Percentiles rank a stretch among this genome's conserved stretches.
Evolutionary conservation across 2,329 filamentous ascomycete genomes (phyloP).

Genomic region (Trichophyton schoenleinii): DNA sequence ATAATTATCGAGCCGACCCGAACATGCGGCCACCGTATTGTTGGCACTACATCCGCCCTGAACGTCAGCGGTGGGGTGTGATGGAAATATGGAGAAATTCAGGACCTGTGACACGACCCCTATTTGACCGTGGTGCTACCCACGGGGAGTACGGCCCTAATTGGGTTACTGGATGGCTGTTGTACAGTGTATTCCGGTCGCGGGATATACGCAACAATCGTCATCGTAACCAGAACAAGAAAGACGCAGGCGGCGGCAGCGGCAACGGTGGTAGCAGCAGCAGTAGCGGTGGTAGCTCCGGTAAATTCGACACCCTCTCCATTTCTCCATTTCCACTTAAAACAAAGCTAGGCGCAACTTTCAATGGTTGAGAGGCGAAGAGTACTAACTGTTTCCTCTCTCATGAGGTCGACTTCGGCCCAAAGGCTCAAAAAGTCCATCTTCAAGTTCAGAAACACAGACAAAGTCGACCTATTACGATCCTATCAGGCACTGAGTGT

Average conservation of each 20-base stretch:
- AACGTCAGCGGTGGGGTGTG: slow-evolving; percentile 31
- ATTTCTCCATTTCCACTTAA: slow-evolving; percentile 1
- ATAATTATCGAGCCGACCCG: slow-evolving; percentile 28
- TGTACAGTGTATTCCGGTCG: slow-evolving; percentile 38
- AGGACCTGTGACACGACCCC: slow-evolving; percentile 25
- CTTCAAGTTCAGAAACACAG: slow-evolving; percentile 16
- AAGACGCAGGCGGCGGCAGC: slow-evolving; percentile 10
- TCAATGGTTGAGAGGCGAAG: background rate
- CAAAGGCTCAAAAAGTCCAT: slow-evolving; percentile 17
- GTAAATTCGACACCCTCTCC: slow-evolving; percentile 1
- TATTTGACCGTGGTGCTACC: slow-evolving; percentile 31
- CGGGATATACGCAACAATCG: slow-evolving; percentile 36
- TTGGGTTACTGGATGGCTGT: slow-evolving; percentile 36
- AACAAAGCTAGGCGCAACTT: background rate
- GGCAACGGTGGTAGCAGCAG: slow-evolving; percentile 8
- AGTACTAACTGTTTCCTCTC: slow-evolving; percentile 3
- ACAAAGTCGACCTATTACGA: slow-evolving; percentile 28
- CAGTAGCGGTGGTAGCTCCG: slow-evolving; percentile 6
- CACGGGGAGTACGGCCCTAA: slow-evolving; percentile 35
- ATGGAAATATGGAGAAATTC: slow-evolving; percentile 33
- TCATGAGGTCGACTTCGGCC: slow-evolving; percentile 14
- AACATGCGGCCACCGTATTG: slow-evolving; percentile 31
- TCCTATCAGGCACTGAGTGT: slow-evolving; percentile 29
- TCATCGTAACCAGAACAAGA: slow-evolving; percentile 29
- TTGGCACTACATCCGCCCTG: slow-evolving; percentile 36